These are phyloP conservation scores for Priceomyces fermenticarens DNA, from an alignment of 805 yeast genomes.

Conservation along the genomic window DNA sequence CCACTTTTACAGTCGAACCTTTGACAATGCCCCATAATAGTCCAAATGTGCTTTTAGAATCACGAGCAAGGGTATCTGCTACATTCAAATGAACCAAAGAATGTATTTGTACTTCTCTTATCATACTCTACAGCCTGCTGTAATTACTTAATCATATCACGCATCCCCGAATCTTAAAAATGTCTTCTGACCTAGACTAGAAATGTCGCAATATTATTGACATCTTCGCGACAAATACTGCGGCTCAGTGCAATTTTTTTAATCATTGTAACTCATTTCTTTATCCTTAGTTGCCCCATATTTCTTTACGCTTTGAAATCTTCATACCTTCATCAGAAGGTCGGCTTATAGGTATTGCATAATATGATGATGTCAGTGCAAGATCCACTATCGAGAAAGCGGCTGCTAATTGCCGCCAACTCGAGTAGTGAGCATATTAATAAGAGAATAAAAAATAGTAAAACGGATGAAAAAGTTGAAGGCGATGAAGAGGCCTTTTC, in stretches of 20 bases:
- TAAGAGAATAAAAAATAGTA: conserved; percentile 5
- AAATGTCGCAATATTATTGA: conserved; percentile 1
- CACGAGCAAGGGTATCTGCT: conserved; percentile 27
- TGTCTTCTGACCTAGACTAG: not conserved
- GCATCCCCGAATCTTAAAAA: no score
- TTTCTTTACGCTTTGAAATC: not conserved
- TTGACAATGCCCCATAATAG: conserved; percentile 24
- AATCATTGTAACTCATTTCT: no score
- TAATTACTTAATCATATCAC: not conserved
- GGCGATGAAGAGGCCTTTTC: conserved; percentile 21
- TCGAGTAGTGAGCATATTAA: conserved; percentile 3
- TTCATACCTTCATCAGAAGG: conserved; percentile 1
- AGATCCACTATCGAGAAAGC: conserved; percentile 34
- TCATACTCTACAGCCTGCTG: not conserved
- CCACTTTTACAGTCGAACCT: conserved; percentile 6
- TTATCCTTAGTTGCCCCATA: not conserved
- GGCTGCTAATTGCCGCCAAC: conserved; percentile 15
- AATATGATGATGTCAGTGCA: conserved; percentile 38
- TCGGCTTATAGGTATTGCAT: not conserved
- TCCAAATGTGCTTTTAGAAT: conserved; percentile 18
- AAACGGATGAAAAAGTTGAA: conserved; percentile 2
- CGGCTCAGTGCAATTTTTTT: conserved; percentile 5
- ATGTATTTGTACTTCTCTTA: conserved; percentile 11
- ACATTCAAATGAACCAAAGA: conserved; percentile 29
- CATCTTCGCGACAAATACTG: conserved; percentile 1